A percentile compares a stretch with the other conserved stretches of the same genome.
These are phyloP conservation scores for Thuja plicata DNA, from an alignment of 83 land plant species.

Conservation along the genomic window DNA sequence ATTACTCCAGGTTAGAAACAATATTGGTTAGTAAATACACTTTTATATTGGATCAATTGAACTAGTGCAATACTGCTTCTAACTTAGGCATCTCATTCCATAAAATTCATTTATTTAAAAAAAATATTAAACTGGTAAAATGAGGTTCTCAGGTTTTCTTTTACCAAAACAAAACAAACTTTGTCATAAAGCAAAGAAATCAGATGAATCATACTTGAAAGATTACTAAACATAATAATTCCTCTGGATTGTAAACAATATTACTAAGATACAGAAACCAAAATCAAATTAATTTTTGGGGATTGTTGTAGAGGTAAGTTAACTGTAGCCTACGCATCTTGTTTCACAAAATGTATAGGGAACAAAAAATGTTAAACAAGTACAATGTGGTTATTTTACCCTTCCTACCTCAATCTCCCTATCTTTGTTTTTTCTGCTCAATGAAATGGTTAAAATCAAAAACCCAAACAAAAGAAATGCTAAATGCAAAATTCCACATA, in stretches of 20 bases:
- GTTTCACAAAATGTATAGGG: not conserved
- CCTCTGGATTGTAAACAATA: not conserved
- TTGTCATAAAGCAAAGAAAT: not conserved
- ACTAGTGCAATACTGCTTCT: not conserved
- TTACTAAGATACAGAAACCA: not conserved
- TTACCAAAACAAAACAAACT: not conserved
- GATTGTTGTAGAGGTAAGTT: not conserved
- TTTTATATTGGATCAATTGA: not conserved
- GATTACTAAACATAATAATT: not conserved
- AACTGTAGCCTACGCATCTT: not conserved
- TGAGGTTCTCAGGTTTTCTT: not conserved
- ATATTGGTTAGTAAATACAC: not conserved
- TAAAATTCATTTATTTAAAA: not conserved
- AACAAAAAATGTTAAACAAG: not conserved
- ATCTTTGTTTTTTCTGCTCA: not conserved
- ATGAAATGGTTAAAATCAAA: not conserved
- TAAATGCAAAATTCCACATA: slow-evolving; percentile 21
- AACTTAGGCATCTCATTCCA: not conserved
- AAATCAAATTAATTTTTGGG: not conserved
- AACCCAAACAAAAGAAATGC: slow-evolving; percentile 4
- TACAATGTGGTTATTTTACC: not conserved
- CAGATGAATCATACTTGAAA: not conserved
- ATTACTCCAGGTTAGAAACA: not conserved
- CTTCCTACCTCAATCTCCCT: not conserved
- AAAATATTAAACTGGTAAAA: not conserved